Percentiles rank a stretch among this genome's conserved stretches.
Conservation (phyloP, 2,329 filamentous ascomycete genomes). For the Clonostachys sp. region DNA sequence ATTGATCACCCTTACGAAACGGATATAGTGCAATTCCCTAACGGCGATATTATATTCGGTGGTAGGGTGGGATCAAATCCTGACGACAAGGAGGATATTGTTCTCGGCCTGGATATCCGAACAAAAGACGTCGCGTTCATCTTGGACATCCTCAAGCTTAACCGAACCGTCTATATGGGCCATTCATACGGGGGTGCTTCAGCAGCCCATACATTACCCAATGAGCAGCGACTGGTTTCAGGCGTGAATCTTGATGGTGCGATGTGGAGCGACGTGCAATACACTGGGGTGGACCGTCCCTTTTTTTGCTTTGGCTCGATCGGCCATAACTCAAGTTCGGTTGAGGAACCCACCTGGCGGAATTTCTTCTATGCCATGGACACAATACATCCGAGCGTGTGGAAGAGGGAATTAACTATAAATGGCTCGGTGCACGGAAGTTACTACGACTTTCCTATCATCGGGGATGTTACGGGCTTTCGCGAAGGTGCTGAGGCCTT, state of each 20-base stretch:
- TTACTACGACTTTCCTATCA: slow-evolving; percentile 18
- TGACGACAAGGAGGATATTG: slow-evolving; percentile 3
- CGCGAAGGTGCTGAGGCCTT: slow-evolving; percentile 7
- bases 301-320: slow-evolving; percentile 22
- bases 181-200: slow-evolving; percentile 33
- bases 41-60: slow-evolving; percentile 26
- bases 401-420: slow-evolving; percentile 20
- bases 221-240: slow-evolving; percentile 22
- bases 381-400: slow-evolving; percentile 11
- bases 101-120: slow-evolving; percentile 19
- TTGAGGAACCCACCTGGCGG: slow-evolving; percentile 13
- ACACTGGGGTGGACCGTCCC: slow-evolving; percentile 15
- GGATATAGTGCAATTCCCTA: slow-evolving; percentile 37
- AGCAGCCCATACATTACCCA: slow-evolving; percentile 20
- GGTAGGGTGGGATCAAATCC: slow-evolving; percentile 8
- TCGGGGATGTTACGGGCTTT: slow-evolving; percentile 14
- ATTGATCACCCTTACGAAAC: slow-evolving; percentile 45
- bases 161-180: slow-evolving; percentile 17
- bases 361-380: slow-evolving; percentile 14
- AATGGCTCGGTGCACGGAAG: slow-evolving; percentile 17
- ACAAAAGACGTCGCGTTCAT: slow-evolving; percentile 29
- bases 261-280: slow-evolving; percentile 19
- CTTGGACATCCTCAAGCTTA: slow-evolving; percentile 20
- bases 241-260: slow-evolving; percentile 35
- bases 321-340: slow-evolving; percentile 12